Conservation (phyloP, 2,329 filamentous ascomycete species). For the Metarhizium humberi region DNA sequence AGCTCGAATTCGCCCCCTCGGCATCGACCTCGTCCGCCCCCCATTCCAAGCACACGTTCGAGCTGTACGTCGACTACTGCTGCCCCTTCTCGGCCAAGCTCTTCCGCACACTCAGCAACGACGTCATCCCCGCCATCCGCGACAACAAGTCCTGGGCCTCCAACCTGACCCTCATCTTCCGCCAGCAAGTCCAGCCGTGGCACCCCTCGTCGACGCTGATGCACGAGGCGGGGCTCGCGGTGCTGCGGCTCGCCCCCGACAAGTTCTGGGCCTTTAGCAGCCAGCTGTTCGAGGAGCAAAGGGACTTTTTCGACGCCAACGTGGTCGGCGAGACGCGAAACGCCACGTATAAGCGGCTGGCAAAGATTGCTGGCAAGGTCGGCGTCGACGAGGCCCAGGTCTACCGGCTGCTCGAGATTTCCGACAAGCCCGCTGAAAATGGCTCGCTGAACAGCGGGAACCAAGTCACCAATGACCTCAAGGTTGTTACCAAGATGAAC, state of each 20-base stretch:
- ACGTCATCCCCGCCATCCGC: conserved; percentile 56
- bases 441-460: conserved; percentile 73
- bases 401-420: conserved; percentile 58
- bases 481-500: conserved; percentile 72
- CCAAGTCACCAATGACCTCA: conserved; percentile 73
- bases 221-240: conserved; percentile 78
- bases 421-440: conserved; percentile 56
- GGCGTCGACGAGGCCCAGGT: conserved; percentile 65
- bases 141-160: conserved; percentile 45
- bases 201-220: conserved; percentile 75
- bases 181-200: conserved; percentile 91
- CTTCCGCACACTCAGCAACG: conserved; percentile 66
- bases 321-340: conserved; percentile 82
- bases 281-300: conserved; percentile 56
- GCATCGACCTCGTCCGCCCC: conserved; percentile 25
- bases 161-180: conserved; percentile 68
- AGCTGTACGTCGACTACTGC: conserved; percentile 78
- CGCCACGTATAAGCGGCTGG: conserved; percentile 69
- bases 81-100: conserved; percentile 64
- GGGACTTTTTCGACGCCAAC: conserved; percentile 73
- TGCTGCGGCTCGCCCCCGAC: conserved; percentile 58
- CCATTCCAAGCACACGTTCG: conserved; percentile 47
- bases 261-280: conserved; percentile 76
- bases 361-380: conserved; percentile 58
- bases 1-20: conserved; percentile 40